Evolutionary conservation across 352 stramenopile genomes (phyloP).

Genomic region (Globisporangium recalcitrans): DNA sequence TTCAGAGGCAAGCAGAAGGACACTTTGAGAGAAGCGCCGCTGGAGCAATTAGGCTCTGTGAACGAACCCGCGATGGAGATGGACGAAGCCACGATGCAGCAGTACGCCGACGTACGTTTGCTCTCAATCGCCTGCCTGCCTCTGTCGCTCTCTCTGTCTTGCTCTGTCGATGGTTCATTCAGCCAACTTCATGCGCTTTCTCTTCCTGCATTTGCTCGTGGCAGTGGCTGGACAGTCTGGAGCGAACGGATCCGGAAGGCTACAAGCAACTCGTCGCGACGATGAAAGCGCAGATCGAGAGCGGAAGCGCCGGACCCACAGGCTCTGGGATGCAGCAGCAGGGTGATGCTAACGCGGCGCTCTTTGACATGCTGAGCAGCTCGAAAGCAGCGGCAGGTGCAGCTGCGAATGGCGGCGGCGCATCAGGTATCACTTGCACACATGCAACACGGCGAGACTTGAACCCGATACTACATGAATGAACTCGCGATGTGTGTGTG

Average conservation of each 20-base stretch:
- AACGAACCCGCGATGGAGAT: conserved; percentile 21
- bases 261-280: conserved; percentile 60
- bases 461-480: too few species aligned
- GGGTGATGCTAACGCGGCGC: conserved; percentile 25
- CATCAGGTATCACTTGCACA: conserved; percentile 3
- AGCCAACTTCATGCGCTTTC: neutral
- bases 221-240: conserved; percentile 69
- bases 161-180: neutral
- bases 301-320: conserved; percentile 15
- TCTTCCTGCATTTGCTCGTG: neutral
- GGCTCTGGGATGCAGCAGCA: conserved; percentile 6
- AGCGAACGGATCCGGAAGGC: conserved; percentile 57
- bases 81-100: conserved; percentile 58
- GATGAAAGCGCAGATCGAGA: conserved; percentile 57
- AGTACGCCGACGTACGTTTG: conserved; percentile 60
- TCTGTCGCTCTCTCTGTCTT: neutral
- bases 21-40: neutral
- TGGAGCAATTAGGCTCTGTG: too few species aligned
- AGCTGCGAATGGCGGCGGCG: neutral
- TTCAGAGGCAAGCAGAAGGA: neutral
- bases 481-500: neutral
- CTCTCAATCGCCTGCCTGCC: neutral
- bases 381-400: conserved; percentile 8
- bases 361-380: conserved; percentile 47
- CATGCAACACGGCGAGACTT: too few species aligned